These are phyloP conservation scores for Aspergillus eucalypticola DNA, from an alignment of 2,329 filamentous ascomycete species.

Conservation along the genomic window DNA sequence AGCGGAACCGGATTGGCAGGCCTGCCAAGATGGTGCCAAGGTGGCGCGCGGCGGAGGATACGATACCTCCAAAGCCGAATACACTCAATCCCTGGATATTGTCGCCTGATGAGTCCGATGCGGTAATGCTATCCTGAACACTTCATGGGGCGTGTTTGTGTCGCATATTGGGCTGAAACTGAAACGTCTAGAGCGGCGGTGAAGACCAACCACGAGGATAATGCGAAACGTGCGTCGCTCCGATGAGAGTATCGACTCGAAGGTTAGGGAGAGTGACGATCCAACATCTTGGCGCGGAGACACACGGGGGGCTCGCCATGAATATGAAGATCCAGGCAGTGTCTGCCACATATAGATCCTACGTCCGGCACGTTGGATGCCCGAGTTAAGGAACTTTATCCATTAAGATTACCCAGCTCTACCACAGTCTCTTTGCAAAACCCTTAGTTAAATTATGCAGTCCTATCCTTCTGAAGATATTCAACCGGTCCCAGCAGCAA, in stretches of 20 bases:
- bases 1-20: slow-evolving; percentile 3
- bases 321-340: background rate
- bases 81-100: background rate
- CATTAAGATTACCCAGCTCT: background rate
- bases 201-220: slow-evolving; percentile 14
- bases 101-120: slow-evolving; percentile 9
- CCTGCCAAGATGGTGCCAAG: slow-evolving; percentile 17
- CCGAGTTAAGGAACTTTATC: slow-evolving; percentile 2
- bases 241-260: background rate
- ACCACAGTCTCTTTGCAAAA: background rate
- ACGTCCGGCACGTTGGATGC: background rate
- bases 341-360: background rate
- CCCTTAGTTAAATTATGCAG: slow-evolving; percentile 13
- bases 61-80: slow-evolving; percentile 15
- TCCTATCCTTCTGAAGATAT: slow-evolving; percentile 9
- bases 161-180: slow-evolving; percentile 4
- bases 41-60: slow-evolving; percentile 5
- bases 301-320: background rate
- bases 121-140: background rate
- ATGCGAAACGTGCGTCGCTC: slow-evolving; percentile 6
- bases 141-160: background rate
- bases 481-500: slow-evolving; percentile 10
- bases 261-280: background rate
- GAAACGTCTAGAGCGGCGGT: slow-evolving; percentile 14
- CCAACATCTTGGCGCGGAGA: slow-evolving; percentile 10